Evolutionary conservation across 2,329 filamentous ascomycete species (phyloP), one percentile per base, ranked within the genome.

Genomic region (Camillea tinctor): DNA sequence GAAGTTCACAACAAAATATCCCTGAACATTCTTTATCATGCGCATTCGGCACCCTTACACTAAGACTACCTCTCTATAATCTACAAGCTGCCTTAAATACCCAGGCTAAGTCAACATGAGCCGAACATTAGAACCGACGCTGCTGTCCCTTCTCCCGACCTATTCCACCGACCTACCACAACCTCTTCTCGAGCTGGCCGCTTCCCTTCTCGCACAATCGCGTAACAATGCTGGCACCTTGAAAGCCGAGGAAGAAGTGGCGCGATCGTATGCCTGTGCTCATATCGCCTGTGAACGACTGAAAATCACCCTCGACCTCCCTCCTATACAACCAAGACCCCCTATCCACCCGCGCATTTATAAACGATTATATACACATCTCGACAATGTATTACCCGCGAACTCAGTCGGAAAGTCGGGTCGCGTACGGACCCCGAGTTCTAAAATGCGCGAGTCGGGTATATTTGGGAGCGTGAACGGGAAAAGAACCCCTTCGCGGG

Each of bases 261-360:
- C 89, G n/a, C 84, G 93, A 20, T 83, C 85, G 4, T 95, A 95
- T 74, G 90, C 89, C 3, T 97, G 93, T 73, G 90, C 91, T 15
- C 89, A 97, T 75, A 84, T 99, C 61, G 95, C 95, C 20, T 98
- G 93, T 72, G 92, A 94, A 68, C 86, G 91, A 56, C 81, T 97
- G 48, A 93, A 93, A 71, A 89, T 88, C 58, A 74, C 81, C 0
- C 84, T 96, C 51, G 86, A 93, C 71, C 85, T 97, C 7, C 93
- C 93, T 0, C 84, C 88, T 1, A 88, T 93, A 60, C 85, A 90
- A 64, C 84, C 89, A 2, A 84, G 87, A 4, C 91, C 93, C 1
- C 93, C 93, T 3, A 89, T 92, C 56, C 88, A 88, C 52, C 92
- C 92, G 1, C 84, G 87, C 58, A 83, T 92, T 56, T 98, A 98